Base-by-base conservation (phyloP, 306 rosid species). In the Cucumis hystrix region DNA sequence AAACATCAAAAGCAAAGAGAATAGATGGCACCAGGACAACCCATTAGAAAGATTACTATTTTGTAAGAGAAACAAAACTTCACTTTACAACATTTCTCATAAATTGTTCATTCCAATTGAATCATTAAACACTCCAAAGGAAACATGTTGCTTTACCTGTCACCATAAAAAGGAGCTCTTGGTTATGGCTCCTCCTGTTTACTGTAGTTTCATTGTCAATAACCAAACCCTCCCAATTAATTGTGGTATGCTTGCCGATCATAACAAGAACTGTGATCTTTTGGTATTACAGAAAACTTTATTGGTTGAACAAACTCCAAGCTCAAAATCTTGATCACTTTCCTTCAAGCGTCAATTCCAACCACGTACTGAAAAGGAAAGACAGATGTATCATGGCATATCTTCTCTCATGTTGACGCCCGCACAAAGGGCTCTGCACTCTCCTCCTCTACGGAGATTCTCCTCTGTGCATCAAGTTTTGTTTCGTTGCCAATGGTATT, bases 401-500 rank as follows among this genome's bases (percentile, higher is more conserved):
- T 18, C 71, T 64, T 64, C 25, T 64, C 49, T 64, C 71, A 64
- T 64, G 71, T 65, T 18, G 16, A 37, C 39, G 18, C 72, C 51
- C 39, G 16, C 51, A 39, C 28, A 65, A 18, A 39, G 70, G 70
- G 37, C 72, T 65, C 51, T 61, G 10, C 40, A 61, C 40, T 61
- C 70, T 63, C 69, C 40, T 75, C 88, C 71, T 79, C 89, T 81
- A 82, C 78, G 74, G 87, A 83, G 80, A 81, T 87, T 76, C 87
- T 90, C 82, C 60, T 86, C 80, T 77, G 83, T 73, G 87, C 97
- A 78, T 90, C 92, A 67, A 85, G 89, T 83, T 80, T 91, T 51
- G 89, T 82, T 81, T 86, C 90, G 82, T 76, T 81, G 79, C 87
- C 94, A 55, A 90, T 57, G 75, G 91, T 90, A 28, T 87, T 93